Evolutionary conservation across 2,329 filamentous ascomycete species (phyloP).

Genomic region (Sphaerulina populicola): DNA sequence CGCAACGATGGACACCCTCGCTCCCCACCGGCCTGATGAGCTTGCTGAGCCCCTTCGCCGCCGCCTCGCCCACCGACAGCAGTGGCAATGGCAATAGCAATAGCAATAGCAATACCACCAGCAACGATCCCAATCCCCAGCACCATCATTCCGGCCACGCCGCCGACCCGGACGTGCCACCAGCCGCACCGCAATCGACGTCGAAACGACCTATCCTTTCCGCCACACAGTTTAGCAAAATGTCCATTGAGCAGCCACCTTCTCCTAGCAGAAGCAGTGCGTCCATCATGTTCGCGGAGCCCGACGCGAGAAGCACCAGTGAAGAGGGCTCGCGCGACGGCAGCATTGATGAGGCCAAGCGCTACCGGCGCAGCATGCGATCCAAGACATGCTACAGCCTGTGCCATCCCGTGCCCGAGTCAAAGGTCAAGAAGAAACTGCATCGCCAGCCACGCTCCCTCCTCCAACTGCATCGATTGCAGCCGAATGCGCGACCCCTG

Average conservation of each 20-base stretch:
- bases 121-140: conserved; percentile 2
- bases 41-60: conserved; percentile 28
- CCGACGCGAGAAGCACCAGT: conserved; percentile 26
- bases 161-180: conserved; percentile 1
- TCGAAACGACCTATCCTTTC: conserved; percentile 20
- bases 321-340: conserved; percentile 29
- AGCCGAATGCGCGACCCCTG: conserved; percentile 51
- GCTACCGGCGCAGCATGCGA: conserved; percentile 29
- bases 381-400: conserved; percentile 58
- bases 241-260: conserved; percentile 13
- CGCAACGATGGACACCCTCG: conserved; percentile 26
- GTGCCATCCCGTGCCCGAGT: conserved; percentile 57
- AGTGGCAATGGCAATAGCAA: conserved; percentile 3
- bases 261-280: conserved; percentile 25
- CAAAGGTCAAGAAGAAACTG: conserved; percentile 50
- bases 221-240: conserved; percentile 11
- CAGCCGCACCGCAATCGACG: conserved; percentile 2
- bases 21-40: conserved; percentile 26
- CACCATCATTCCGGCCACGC: background rate
- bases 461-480: conserved; percentile 63
- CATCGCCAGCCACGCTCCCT: conserved; percentile 60
- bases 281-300: conserved; percentile 31
- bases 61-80: conserved; percentile 2
- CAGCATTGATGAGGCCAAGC: conserved; percentile 26
- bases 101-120: background rate